Percentiles rank a stretch among this genome's conserved stretches.
These are phyloP conservation scores for Aspergillus heteromorphus DNA, from an alignment of 495 filamentous ascomycete species.

Conservation along the genomic window DNA sequence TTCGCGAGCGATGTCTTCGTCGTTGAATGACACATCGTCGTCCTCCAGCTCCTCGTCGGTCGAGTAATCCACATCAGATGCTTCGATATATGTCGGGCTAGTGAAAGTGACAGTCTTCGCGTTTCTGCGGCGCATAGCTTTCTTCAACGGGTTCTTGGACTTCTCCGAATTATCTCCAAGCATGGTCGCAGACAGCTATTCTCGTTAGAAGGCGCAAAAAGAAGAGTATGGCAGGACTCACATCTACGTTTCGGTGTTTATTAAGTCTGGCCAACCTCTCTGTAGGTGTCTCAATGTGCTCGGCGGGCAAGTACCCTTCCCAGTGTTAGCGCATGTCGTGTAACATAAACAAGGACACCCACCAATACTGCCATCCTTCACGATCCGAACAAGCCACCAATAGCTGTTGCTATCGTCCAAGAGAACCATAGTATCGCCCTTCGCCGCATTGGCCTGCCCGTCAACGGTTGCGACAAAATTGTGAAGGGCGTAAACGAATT, in stretches of 20 bases:
- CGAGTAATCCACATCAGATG: slow-evolving; percentile 84
- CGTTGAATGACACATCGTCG: slow-evolving; percentile 51
- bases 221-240: slow-evolving; percentile 39
- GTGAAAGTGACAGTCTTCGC: slow-evolving; percentile 86
- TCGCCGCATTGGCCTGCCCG: slow-evolving; percentile 95
- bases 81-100: slow-evolving; percentile 81
- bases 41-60: slow-evolving; percentile 69
- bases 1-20: slow-evolving; percentile 45
- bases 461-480: slow-evolving; percentile 97
- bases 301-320: slow-evolving; percentile 87
- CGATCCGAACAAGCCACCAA: slow-evolving; percentile 97
- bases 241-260: slow-evolving; percentile 97
- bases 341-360: slow-evolving; percentile 17
- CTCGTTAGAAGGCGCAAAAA: slow-evolving; percentile 11
- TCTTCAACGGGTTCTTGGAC: slow-evolving; percentile 81
- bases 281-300: slow-evolving; percentile 98
- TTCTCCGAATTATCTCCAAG: slow-evolving; percentile 87
- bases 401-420: slow-evolving; percentile 99
- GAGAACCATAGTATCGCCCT: slow-evolving; percentile 99
- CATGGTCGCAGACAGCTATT: slow-evolving; percentile 88
- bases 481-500: slow-evolving; percentile 97
- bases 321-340: slow-evolving; percentile 13
- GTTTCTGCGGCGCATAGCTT: slow-evolving; percentile 82
- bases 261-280: slow-evolving; percentile 90
- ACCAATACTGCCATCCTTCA: slow-evolving; percentile 98